phyloP scores from a whole-genome alignment of 2,329 filamentous ascomycete species.

The Talaromyces sp. region DNA sequence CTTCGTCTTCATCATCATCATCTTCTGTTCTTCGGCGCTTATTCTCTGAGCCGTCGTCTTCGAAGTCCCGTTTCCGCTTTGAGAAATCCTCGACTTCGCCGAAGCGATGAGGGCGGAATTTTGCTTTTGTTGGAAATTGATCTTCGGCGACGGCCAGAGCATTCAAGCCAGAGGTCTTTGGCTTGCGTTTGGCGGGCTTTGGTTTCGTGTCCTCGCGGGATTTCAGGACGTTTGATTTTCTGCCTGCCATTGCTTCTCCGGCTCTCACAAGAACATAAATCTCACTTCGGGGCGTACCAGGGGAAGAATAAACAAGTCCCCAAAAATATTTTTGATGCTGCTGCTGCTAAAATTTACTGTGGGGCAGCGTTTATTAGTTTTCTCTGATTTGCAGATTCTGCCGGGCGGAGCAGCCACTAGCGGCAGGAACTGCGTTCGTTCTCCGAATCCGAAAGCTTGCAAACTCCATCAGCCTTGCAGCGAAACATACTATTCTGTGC shows the following conservation, averaged over 20 bases:
- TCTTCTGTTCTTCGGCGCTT: constrained; percentile 41
- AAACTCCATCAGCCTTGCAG: background rate
- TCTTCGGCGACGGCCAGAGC: constrained; percentile 62
- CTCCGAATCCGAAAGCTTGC: background rate
- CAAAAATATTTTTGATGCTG: constrained; percentile 4
- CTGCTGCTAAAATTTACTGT: background rate
- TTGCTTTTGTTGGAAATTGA: constrained; percentile 48
- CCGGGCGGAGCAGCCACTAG: constrained; percentile 5
- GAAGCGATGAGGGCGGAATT: constrained; percentile 53
- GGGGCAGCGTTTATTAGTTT: constrained; percentile 1
- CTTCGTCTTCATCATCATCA: constrained; percentile 51
- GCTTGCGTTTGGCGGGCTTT: constrained; percentile 45
- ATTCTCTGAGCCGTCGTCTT: constrained; percentile 35
- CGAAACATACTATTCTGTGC: background rate
- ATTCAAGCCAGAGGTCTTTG: constrained; percentile 48
- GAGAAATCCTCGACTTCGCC: constrained; percentile 52
- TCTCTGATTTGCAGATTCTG: constrained; percentile 10
- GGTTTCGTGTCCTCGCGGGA: constrained; percentile 32
- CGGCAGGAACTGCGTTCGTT: background rate
- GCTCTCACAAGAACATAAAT: background rate
- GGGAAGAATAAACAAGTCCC: background rate
- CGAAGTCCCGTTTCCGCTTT: constrained; percentile 39
- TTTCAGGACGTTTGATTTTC: constrained; percentile 34
- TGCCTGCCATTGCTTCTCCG: constrained; percentile 34
- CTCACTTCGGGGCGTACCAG: background rate